These are phyloP conservation scores for Musa troglodytarum DNA, from an alignment of 176 grass and related monocot genomes.

Conservation along the genomic window DNA sequence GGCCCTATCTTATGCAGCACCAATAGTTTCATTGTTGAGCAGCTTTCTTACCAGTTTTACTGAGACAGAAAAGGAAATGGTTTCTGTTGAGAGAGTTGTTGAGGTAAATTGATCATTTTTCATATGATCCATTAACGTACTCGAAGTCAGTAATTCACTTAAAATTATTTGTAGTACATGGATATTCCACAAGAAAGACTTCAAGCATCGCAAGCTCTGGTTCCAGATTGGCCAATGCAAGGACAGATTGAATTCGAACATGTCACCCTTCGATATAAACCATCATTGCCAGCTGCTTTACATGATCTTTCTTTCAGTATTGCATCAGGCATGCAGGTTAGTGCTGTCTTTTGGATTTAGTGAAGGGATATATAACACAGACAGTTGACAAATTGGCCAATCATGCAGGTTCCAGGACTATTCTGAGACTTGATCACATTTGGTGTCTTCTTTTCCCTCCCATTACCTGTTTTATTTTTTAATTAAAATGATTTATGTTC, in stretches of 20 bases:
- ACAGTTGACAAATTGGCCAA: no score
- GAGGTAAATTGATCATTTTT: conserved; percentile 42
- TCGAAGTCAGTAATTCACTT: neutral
- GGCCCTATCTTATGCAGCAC: conserved; percentile 80
- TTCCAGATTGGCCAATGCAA: conserved; percentile 52
- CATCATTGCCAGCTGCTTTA: conserved; percentile 57
- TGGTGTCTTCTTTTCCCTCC: neutral
- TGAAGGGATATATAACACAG: neutral
- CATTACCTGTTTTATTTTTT: neutral
- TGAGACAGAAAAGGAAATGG: conserved; percentile 97
- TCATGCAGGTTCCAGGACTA: no score
- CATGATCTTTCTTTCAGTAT: conserved; percentile 60
- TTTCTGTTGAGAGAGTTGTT: conserved; percentile 77
- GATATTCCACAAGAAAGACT: conserved; percentile 70
- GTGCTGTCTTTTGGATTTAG: neutral
- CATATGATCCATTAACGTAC: neutral
- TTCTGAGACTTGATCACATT: neutral
- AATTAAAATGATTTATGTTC: neutral
- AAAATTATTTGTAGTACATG: conserved; percentile 45
- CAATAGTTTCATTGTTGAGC: conserved; percentile 83
- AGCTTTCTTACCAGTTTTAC: conserved; percentile 87
- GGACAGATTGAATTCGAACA: conserved; percentile 69
- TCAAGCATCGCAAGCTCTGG: conserved; percentile 43
- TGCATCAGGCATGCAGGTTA: conserved; percentile 67
- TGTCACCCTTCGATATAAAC: conserved; percentile 76